Conservation (phyloP, 495 filamentous ascomycete species). For the Penicillium argentinense region DNA sequence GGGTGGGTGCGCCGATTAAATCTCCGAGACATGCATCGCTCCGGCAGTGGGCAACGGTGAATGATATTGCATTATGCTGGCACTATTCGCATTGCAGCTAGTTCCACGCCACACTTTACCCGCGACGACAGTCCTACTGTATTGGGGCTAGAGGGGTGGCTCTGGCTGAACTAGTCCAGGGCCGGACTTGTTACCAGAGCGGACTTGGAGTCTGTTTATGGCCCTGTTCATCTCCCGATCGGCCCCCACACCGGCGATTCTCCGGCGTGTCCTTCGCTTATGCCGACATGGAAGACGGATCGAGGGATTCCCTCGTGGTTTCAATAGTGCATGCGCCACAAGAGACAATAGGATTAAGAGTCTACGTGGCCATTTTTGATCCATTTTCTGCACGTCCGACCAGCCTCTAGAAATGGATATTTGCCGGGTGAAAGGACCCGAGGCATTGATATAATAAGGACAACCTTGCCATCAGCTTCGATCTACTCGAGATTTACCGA, state of each 20-base stretch:
- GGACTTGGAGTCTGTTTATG: background rate
- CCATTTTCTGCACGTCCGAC: background rate
- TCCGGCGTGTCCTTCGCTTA: background rate
- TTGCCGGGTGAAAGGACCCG: background rate
- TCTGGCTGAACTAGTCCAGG: background rate
- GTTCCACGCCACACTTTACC: constrained; percentile 2
- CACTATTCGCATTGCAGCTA: constrained; percentile 1
- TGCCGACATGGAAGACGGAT: background rate
- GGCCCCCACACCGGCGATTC: constrained; percentile 12
- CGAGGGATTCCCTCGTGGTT: background rate
- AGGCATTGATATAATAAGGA: background rate
- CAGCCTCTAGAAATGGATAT: background rate
- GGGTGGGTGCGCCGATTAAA: background rate
- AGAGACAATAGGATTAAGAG: background rate
- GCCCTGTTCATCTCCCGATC: constrained; percentile 11
- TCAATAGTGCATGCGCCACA: background rate
- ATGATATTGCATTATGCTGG: background rate
- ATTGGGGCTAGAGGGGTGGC: background rate
- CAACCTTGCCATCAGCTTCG: background rate
- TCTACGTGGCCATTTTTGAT: background rate
- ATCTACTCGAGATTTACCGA: constrained; percentile 6
- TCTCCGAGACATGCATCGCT: constrained; percentile 6
- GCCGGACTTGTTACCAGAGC: constrained; percentile 7
- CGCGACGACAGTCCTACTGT: background rate
- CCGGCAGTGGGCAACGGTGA: background rate